These are phyloP conservation scores for Marasmius oreades DNA, from an alignment of 1,284 basidiomycete species.

Conservation along the genomic window DNA sequence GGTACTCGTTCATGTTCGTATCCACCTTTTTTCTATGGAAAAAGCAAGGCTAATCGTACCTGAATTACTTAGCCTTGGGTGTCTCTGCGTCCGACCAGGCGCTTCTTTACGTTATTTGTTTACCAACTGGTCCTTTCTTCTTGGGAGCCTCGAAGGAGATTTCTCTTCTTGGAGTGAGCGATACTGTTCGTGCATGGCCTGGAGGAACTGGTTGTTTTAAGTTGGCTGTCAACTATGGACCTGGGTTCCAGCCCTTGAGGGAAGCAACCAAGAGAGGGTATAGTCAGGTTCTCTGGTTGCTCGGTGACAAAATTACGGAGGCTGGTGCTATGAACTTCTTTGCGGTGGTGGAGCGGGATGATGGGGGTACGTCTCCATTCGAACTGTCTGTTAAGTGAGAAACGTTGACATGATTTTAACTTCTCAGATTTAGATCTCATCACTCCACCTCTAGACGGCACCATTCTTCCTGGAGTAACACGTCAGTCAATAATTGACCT, in stretches of 20 bases:
- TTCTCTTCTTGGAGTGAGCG: constrained; percentile 65
- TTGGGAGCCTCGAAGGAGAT: constrained; percentile 58
- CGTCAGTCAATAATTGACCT: constrained; percentile 70
- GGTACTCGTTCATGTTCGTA: constrained; percentile 66
- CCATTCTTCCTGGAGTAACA: constrained; percentile 73
- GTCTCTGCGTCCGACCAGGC: constrained; percentile 69
- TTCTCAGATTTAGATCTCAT: constrained; percentile 55
- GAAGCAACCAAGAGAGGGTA: constrained; percentile 67
- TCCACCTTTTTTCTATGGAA: neutral
- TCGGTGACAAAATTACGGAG: constrained; percentile 43
- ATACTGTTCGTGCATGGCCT: constrained; percentile 79
- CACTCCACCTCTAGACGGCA: constrained; percentile 76
- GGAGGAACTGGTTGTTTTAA: constrained; percentile 72
- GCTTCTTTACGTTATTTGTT: constrained; percentile 67
- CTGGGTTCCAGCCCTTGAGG: constrained; percentile 62
- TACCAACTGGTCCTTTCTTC: constrained; percentile 74
- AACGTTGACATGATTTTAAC: no score
- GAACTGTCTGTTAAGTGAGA: no score
- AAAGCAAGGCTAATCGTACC: neutral
- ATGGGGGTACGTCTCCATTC: constrained; percentile 33
- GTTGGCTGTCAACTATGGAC: constrained; percentile 69
- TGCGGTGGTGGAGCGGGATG: constrained; percentile 45
- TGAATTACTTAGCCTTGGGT: constrained; percentile 51
- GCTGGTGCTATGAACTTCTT: constrained; percentile 75
- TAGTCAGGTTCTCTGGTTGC: constrained; percentile 45